Percentiles rank a stretch among this genome's conserved stretches.
phyloP scores from a whole-genome alignment of 2,329 filamentous ascomycete species.

The Helotiales sp. region DNA sequence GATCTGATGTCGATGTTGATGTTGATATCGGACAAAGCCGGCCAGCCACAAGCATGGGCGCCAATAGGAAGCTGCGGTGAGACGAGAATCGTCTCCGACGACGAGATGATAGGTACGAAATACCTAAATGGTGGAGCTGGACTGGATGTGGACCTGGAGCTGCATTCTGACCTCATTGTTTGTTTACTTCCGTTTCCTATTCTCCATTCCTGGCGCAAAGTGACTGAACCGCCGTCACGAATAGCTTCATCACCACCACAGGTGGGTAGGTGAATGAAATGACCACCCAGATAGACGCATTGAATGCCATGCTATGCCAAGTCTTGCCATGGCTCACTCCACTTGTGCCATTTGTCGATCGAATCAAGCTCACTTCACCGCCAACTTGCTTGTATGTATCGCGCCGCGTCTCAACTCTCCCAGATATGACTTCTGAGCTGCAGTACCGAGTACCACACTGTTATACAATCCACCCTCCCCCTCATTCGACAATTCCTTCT shows the following conservation, averaged over 20 bases:
- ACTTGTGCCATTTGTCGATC: background rate
- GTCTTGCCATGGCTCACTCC: background rate
- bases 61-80: background rate
- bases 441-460: no score
- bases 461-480: background rate
- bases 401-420: background rate
- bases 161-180: background rate
- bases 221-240: background rate
- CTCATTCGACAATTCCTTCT: background rate
- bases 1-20: background rate
- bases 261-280: no score
- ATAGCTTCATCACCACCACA: background rate
- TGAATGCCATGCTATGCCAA: background rate
- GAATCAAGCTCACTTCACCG: conserved; percentile 4
- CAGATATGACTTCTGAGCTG: background rate
- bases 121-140: no score
- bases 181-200: background rate
- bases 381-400: background rate
- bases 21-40: background rate
- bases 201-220: background rate
- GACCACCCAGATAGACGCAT: no score
- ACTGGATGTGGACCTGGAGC: background rate
- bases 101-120: background rate
- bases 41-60: background rate
- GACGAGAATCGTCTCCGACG: background rate